Conservation (phyloP, 83 land plant species). For the Thuja plicata region DNA sequence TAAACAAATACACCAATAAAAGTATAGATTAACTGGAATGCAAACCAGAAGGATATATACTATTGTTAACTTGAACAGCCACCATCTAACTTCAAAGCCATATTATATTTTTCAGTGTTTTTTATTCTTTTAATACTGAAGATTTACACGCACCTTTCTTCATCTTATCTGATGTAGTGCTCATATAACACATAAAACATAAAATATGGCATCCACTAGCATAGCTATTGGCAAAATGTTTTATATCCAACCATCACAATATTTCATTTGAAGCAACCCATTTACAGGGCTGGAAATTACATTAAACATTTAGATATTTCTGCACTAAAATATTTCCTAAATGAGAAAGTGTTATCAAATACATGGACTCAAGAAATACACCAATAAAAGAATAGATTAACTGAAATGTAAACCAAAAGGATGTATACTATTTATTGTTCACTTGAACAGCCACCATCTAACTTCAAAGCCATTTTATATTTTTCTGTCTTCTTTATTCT, state of each 20-base stretch:
- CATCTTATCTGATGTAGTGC: not conserved
- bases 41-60: too few species aligned
- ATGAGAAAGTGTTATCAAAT: not conserved
- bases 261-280: not conserved
- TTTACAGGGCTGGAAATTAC: not conserved
- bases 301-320: not conserved
- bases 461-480: not conserved
- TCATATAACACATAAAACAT: not conserved
- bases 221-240: not conserved
- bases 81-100: not conserved
- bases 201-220: not conserved
- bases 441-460: too few species aligned
- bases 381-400: not conserved
- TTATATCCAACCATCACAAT: not conserved
- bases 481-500: not conserved
- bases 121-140: not conserved
- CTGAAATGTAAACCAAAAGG: not conserved
- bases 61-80: too few species aligned
- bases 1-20: not conserved
- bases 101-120: too few species aligned
- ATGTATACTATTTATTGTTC: too few species aligned
- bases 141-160: not conserved
- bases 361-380: not conserved
- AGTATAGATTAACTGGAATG: not conserved
- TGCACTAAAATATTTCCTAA: not conserved